A percentile compares a stretch with the other conserved stretches of the same genome.
Conservation (phyloP, 140 eudicot genomes). For the Anethum foeniculum region DNA sequence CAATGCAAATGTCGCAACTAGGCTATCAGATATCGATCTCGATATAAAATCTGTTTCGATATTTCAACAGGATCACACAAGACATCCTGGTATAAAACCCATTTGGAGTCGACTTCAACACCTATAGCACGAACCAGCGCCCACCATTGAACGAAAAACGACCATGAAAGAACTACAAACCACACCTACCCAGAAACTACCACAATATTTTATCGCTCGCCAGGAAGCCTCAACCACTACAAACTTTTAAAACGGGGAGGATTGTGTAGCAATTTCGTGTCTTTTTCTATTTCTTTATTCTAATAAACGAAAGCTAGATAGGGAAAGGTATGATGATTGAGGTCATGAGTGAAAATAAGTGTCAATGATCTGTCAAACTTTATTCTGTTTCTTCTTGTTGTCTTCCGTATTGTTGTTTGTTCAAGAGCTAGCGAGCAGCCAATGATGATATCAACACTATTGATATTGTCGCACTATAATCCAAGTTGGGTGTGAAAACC, state of each 20-base stretch:
- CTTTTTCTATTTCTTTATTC: not conserved
- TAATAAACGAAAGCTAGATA: not conserved
- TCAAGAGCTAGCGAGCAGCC: conserved; percentile 1
- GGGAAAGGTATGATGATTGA: conserved; percentile 2
- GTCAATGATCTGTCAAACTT: conserved; percentile 5
- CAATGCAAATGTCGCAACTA: no score
- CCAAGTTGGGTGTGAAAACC: not conserved
- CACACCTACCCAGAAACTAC: not conserved
- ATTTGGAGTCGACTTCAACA: not conserved
- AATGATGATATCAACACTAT: not conserved
- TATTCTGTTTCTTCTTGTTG: conserved; percentile 3
- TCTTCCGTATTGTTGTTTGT: not conserved
- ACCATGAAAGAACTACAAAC: not conserved
- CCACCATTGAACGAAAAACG: not conserved
- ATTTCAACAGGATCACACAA: not conserved
- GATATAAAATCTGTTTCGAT: not conserved
- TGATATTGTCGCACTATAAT: not conserved
- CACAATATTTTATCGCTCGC: not conserved
- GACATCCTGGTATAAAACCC: not conserved
- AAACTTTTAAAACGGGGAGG: not conserved
- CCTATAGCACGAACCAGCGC: not conserved
- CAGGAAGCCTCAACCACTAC: not conserved
- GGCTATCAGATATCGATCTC: no score
- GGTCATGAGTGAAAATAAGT: not conserved
- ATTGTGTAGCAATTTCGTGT: not conserved